phyloP scores from a whole-genome alignment of 176 grass and related monocot genomes.

The Bonia amplexicaulis region DNA sequence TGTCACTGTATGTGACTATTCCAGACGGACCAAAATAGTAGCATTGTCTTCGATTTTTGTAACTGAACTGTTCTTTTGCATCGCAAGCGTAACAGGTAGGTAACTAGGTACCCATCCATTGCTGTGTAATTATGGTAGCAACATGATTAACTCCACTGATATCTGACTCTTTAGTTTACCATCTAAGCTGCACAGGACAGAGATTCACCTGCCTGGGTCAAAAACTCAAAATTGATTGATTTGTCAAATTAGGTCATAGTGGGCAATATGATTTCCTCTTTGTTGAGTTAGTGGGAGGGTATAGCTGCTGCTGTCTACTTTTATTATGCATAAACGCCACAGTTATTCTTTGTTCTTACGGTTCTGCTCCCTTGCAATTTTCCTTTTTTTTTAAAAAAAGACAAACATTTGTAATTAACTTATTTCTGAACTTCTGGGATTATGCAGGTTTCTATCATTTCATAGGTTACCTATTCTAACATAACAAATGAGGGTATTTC shows the following conservation, averaged over 20 bases:
- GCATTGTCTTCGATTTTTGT: neutral
- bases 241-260: slow-evolving; percentile 10
- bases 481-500: neutral
- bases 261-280: neutral
- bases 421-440: neutral
- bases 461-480: neutral
- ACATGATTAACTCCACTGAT: slow-evolving; percentile 5
- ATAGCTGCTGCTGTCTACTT: neutral
- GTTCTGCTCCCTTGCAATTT: neutral
- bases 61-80: neutral
- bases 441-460: neutral
- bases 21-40: neutral
- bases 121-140: neutral
- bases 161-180: slow-evolving; percentile 1
- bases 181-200: neutral
- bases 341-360: neutral
- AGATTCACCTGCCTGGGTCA: neutral
- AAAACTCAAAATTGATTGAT: neutral
- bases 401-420: neutral
- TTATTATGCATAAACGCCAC: neutral
- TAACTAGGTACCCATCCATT: slow-evolving; percentile 5
- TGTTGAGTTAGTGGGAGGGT: slow-evolving; percentile 15
- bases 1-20: neutral
- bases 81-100: neutral
- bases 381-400: neutral